Conservation (phyloP, 2,329 filamentous ascomycete species). For the Aaosphaeria arxii region DNA sequence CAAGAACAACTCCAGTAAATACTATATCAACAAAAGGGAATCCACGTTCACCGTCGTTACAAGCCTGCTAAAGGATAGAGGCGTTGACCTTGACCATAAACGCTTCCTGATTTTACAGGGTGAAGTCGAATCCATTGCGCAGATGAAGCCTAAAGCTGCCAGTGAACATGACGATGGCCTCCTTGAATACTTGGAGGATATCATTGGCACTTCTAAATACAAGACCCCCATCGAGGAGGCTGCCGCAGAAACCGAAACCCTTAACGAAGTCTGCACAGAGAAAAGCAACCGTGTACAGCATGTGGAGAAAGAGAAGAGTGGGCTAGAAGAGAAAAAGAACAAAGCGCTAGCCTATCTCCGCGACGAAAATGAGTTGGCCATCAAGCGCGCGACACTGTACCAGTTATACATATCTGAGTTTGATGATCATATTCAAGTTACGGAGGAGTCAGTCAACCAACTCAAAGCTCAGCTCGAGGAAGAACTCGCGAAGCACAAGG, state of each 20-base stretch:
- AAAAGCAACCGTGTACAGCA: conserved; percentile 95
- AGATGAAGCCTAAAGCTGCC: conserved; percentile 96
- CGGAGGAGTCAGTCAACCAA: conserved; percentile 84
- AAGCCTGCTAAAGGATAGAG: conserved; percentile 77
- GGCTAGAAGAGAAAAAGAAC: conserved; percentile 94
- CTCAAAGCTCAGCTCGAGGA: conserved; percentile 82
- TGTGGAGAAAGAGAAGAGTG: conserved; percentile 94
- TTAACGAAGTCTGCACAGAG: conserved; percentile 93
- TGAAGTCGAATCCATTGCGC: conserved; percentile 96
- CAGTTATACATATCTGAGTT: conserved; percentile 89
- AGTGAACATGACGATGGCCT: conserved; percentile 96
- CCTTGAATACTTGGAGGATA: conserved; percentile 95
- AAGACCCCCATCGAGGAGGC: conserved; percentile 96
- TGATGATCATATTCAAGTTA: conserved; percentile 82
- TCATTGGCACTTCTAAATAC: conserved; percentile 98
- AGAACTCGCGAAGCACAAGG: conserved; percentile 88
- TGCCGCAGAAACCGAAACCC: conserved; percentile 79
- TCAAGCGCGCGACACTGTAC: conserved; percentile 88
- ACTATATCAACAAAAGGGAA: conserved; percentile 88
- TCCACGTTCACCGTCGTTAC: conserved; percentile 94
- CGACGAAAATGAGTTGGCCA: conserved; percentile 87
- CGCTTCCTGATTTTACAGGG: conserved; percentile 96
- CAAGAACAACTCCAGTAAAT: conserved; percentile 97
- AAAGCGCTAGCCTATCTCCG: conserved; percentile 84
- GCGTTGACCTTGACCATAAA: conserved; percentile 96